Evolutionary conservation across 2,329 filamentous ascomycete genomes (phyloP).

Genomic region (Talaromyces sp.): DNA sequence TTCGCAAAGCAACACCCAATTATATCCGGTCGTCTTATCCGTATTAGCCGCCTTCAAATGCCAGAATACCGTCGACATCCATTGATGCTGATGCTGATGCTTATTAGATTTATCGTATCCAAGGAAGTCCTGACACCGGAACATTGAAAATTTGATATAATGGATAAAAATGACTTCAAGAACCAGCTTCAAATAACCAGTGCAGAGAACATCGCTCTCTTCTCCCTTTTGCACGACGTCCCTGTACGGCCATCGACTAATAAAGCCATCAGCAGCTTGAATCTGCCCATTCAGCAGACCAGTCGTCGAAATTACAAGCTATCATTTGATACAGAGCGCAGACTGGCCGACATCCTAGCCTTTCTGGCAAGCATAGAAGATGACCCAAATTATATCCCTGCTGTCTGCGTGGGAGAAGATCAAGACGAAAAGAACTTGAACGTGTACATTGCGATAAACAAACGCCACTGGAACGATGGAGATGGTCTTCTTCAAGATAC

Average conservation of each 20-base stretch:
- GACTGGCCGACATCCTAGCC: slow-evolving; percentile 24
- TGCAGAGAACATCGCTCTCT: slow-evolving; percentile 12
- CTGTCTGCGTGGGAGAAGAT: slow-evolving; percentile 27
- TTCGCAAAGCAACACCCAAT: not conserved
- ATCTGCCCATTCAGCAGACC: not conserved
- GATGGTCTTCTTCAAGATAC: slow-evolving; percentile 14
- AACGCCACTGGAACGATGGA: slow-evolving; percentile 13
- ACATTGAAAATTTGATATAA: not conserved
- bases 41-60: not conserved
- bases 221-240: slow-evolving; percentile 9
- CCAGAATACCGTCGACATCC: not conserved
- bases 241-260: not conserved
- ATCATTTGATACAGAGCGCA: slow-evolving; percentile 28
- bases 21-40: not conserved
- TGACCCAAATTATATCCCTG: slow-evolving; percentile 27
- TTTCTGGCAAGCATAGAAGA: slow-evolving; percentile 29
- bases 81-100: not conserved
- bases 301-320: slow-evolving; percentile 17
- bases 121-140: not conserved
- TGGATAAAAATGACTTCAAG: not conserved
- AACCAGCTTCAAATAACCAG: not conserved
- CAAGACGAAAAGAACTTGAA: slow-evolving; percentile 14
- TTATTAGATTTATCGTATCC: not conserved
- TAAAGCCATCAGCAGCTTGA: not conserved
- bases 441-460: slow-evolving; percentile 30